Evolutionary conservation across 164 flowering plant genomes (phyloP), one percentile per base, ranked within the genome.

Genomic region (Aristolochia contorta): DNA sequence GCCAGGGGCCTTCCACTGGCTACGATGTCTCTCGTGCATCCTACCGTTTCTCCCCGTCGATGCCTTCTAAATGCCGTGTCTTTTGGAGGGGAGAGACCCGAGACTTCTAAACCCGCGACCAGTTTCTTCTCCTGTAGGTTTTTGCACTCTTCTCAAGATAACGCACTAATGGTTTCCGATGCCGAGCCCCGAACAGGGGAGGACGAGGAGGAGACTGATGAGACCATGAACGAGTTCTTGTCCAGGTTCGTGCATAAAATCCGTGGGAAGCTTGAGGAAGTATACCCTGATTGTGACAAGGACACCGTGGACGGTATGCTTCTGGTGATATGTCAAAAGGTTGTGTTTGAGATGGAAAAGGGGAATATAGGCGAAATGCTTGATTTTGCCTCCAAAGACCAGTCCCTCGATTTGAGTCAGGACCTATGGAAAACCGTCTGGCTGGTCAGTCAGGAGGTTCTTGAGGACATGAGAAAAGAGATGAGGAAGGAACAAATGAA

Each of bases 371-470:
- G 68, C 57, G 70, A 73, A 51, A 69, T 79, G 80, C 60, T 77
- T 9, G 73, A 69, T 43, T 67, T 69, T 2, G 47, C 64, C 3
- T 61, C 22, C 24, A 61, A 57, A 1, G 13, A 62, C 6, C 75
- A 78, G 1, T 75, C 83, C 0, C 54, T 58, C 2, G 97, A 89
- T 71, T 78, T 91, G 19, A 85, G 96, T 58, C 84, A 84, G 63
- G 97, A 91, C 71, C 71, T 94, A 71, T 91, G 97, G 99, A 79
- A 43, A 58, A 80, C 85, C 0, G 86, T 91, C 24, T 80, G 81
- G 91, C 96, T 89, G 59, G 91, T 87, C 45, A 82, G 96, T 56
- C 78, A 68, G 62, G 60, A 56, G 61, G 95, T 91, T 46, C 68
- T 83, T 62, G 77, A 77, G 16, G 97, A 87, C 58, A 91, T 87